Conservation (phyloP, 495 filamentous ascomycete species). For the Evansstolkia leycettana region DNA sequence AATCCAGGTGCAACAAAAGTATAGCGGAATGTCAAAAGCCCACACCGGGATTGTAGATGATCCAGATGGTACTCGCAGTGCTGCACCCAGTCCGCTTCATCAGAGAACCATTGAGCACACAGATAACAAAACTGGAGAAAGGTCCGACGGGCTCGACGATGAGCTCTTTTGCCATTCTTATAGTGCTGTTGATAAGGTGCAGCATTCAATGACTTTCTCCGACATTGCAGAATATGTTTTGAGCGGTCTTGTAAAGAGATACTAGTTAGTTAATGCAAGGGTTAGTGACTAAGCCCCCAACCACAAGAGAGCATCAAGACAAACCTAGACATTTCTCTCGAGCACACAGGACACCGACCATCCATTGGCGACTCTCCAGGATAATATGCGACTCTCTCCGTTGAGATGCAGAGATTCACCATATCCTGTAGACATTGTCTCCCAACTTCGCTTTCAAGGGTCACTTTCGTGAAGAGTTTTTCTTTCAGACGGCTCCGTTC, state of each 20-base stretch:
- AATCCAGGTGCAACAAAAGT: background rate
- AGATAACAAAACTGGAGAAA: background rate
- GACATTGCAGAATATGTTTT: slow-evolving; percentile 1
- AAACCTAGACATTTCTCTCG: background rate
- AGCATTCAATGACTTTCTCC: background rate
- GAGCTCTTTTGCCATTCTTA: slow-evolving; percentile 1
- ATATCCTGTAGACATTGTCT: slow-evolving; percentile 9
- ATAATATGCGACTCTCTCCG: slow-evolving; percentile 9
- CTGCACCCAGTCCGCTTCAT: background rate
- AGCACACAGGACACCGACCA: slow-evolving; percentile 6
- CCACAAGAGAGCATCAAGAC: background rate
- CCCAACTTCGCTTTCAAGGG: slow-evolving; percentile 8
- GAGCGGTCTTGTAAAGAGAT: background rate
- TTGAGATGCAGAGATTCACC: slow-evolving; percentile 8
- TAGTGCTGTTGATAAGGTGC: slow-evolving; percentile 1
- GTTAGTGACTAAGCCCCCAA: background rate
- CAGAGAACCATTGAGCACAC: background rate
- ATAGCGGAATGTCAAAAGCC: background rate
- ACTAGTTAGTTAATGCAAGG: background rate
- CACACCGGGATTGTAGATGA: background rate
- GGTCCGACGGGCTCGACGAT: background rate
- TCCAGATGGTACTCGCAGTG: background rate
- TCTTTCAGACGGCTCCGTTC: slow-evolving; percentile 5
- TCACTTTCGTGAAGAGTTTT: slow-evolving; percentile 6
- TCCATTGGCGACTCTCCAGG: slow-evolving; percentile 4